These are phyloP conservation scores for Thermomucor indicae-seudaticae DNA, from an alignment of 371 early-diverging fungal genomes.

Conservation along the genomic window DNA sequence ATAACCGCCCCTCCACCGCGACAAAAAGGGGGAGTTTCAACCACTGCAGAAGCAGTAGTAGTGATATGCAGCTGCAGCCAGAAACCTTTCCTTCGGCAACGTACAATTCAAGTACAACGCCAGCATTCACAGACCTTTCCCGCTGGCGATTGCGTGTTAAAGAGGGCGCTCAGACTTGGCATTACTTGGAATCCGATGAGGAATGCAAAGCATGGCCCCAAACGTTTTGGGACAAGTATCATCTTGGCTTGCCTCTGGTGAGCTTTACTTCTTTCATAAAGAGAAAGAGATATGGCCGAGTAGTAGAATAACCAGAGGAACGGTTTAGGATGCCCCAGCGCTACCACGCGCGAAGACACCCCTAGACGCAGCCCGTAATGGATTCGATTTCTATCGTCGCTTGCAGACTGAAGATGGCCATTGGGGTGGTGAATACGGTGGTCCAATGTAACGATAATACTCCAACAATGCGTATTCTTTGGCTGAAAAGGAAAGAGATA, in stretches of 20 bases:
- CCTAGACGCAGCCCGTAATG: slow-evolving; percentile 80
- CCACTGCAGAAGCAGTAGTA: neutral
- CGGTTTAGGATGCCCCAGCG: slow-evolving; percentile 44
- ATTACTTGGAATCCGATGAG: slow-evolving; percentile 71
- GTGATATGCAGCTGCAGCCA: slow-evolving; percentile 3
- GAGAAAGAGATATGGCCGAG: neutral
- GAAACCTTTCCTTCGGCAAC: slow-evolving; percentile 31
- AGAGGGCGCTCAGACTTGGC: slow-evolving; percentile 93
- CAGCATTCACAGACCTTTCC: slow-evolving; percentile 60
- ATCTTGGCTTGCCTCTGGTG: slow-evolving; percentile 80
- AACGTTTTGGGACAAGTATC: slow-evolving; percentile 80
- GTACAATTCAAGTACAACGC: slow-evolving; percentile 28
- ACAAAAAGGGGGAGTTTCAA: too few relatives aligned
- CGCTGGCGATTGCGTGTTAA: slow-evolving; percentile 77
- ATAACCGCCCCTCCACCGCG: too few relatives aligned
- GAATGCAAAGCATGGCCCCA: slow-evolving; percentile 70
- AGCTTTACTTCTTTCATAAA: neutral
- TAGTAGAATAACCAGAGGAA: neutral
- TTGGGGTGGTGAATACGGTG: slow-evolving; percentile 97
- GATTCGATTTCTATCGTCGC: slow-evolving; percentile 79
- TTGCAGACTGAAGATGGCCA: slow-evolving; percentile 96
- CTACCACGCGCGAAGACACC: slow-evolving; percentile 59
- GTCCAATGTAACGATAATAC: slow-evolving; percentile 72
- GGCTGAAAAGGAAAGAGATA: slow-evolving; percentile 4
- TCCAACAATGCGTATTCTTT: neutral